phyloP scores from a whole-genome alignment of 2,329 filamentous ascomycete genomes.

The Pseudocercospora musae region DNA sequence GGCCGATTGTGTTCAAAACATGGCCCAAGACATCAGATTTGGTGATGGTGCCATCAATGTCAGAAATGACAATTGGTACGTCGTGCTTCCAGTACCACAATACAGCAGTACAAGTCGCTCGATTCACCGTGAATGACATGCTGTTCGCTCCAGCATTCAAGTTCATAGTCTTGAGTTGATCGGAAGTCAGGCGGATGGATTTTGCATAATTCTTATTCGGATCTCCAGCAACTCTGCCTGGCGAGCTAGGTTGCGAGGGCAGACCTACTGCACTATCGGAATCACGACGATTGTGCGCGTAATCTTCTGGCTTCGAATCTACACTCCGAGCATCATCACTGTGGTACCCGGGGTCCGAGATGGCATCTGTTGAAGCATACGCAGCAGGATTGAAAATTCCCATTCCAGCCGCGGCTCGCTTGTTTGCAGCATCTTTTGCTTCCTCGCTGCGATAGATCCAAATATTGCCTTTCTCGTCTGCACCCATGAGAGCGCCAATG shows the following conservation, averaged over 20 bases:
- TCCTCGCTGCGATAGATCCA: slow-evolving; percentile 99
- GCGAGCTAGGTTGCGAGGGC: slow-evolving; percentile 56
- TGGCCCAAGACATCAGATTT: slow-evolving; percentile 69
- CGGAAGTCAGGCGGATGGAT: slow-evolving; percentile 88
- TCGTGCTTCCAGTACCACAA: slow-evolving; percentile 95
- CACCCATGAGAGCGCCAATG: slow-evolving; percentile 90
- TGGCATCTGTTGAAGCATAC: slow-evolving; percentile 68
- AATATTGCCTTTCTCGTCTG: slow-evolving; percentile 93
- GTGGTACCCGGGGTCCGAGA: slow-evolving; percentile 91
- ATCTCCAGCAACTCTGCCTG: slow-evolving; percentile 53
- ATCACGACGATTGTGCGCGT: slow-evolving; percentile 61
- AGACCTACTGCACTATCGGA: slow-evolving; percentile 67
- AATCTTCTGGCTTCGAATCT: slow-evolving; percentile 36
- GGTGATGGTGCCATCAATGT: slow-evolving; percentile 98
- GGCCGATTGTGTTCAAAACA: slow-evolving; percentile 91
- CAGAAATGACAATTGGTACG: slow-evolving; percentile 92
- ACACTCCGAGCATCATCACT: slow-evolving; percentile 72
- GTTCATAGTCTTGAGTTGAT: slow-evolving; percentile 83
- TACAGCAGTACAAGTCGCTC: slow-evolving; percentile 83
- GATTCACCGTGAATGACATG: slow-evolving; percentile 95
- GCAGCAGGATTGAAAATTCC: slow-evolving; percentile 50
- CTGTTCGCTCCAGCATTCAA: slow-evolving; percentile 83
- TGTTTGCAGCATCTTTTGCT: slow-evolving; percentile 83
- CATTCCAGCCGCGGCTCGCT: slow-evolving; percentile 49
- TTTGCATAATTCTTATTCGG: slow-evolving; percentile 90